Conservation (phyloP, 305 asterid genomes). For the Lippia alba region DNA sequence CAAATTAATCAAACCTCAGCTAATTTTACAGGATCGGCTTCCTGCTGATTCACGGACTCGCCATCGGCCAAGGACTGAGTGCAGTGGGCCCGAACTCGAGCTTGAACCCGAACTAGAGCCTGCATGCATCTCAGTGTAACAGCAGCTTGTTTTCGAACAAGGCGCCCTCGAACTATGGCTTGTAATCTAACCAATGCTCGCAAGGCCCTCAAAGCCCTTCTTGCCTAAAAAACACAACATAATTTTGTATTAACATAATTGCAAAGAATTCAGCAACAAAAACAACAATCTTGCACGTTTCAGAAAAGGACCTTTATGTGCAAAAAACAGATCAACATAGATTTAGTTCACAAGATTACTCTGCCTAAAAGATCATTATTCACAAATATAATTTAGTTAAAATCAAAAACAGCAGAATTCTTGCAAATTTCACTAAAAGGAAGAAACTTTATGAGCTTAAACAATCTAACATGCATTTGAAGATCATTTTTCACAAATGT, state of each 20-base stretch:
- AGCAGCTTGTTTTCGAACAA: conserved; percentile 84
- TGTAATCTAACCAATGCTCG: conserved; percentile 85
- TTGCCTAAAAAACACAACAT: conserved; percentile 59
- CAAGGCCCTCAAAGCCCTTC: conserved; percentile 87
- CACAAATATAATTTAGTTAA: background rate
- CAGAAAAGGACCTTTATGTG: no score
- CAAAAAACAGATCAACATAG: no score
- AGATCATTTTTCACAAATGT: background rate
- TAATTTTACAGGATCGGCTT: conserved; percentile 52
- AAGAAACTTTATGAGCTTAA: no score
- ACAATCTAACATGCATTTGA: no score
- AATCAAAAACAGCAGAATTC: background rate
- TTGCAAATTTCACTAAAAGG: no score
- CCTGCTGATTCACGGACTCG: conserved; percentile 30
- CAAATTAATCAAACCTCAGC: conserved; percentile 61
- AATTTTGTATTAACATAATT: background rate
- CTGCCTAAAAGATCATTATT: background rate
- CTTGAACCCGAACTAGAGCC: conserved; percentile 88
- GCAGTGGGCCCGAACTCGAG: conserved; percentile 75
- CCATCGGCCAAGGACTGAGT: conserved; percentile 46
- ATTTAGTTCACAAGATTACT: background rate
- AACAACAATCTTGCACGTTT: background rate
- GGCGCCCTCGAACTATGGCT: conserved; percentile 87
- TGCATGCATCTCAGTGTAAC: conserved; percentile 90
- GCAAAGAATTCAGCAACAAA: conserved; percentile 17